Conservation (phyloP, 257 asterid species). For the Lycium barbarum region DNA sequence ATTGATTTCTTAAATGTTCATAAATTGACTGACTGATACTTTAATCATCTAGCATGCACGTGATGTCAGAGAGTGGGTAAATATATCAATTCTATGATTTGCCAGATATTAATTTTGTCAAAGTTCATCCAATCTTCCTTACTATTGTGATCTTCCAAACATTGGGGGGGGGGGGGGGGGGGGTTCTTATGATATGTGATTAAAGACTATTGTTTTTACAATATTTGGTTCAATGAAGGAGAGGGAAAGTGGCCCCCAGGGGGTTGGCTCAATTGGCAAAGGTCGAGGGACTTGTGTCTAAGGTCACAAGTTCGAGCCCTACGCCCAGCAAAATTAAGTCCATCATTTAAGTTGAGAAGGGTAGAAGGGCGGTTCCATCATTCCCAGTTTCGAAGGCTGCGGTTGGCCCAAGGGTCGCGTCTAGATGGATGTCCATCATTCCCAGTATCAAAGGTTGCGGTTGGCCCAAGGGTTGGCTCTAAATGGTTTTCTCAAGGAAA, state of each 20-base stretch:
- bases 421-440: no score
- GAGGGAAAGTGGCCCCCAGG: background rate
- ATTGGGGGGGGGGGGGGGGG: background rate
- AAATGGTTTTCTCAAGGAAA: background rate
- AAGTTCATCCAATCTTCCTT: background rate
- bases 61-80: background rate
- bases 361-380: background rate
- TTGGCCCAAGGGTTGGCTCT: slow-evolving; percentile 1
- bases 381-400: background rate
- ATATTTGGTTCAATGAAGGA: background rate
- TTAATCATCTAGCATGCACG: background rate
- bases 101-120: background rate
- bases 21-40: background rate
- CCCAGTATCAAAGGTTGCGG: background rate
- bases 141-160: background rate
- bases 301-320: background rate
- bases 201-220: background rate
- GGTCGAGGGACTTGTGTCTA: background rate
- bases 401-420: background rate
- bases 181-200: background rate
- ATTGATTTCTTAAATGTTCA: slow-evolving; percentile 6
- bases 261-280: background rate
- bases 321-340: background rate
- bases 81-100: background rate
- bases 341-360: background rate